Evolutionary conservation across 345 rosid species (phyloP), one percentile per base, ranked within the genome.

Genomic region (Pistacia atlantica): DNA sequence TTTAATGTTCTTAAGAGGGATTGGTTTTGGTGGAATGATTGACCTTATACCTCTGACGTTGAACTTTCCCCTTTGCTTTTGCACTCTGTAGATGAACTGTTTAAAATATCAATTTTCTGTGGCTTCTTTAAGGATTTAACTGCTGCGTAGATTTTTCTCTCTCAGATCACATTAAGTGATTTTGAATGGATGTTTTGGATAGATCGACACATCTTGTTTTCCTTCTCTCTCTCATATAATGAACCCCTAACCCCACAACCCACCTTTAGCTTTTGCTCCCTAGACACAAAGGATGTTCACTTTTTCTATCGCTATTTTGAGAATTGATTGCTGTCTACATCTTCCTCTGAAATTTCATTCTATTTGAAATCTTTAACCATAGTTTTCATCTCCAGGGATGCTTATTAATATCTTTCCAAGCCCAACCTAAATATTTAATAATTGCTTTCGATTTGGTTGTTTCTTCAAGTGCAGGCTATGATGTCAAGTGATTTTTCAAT

Each of bases 401-500:
- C 35, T 60, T 35, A 11, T 80, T 65, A 35, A 68, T 45, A 9
- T 17, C 37, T 31, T 31, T 62, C 22, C 8, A 48, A 42, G 20
- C 71, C 71, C 12, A 31, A 60, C 20, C 28, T 76, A 65, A 56
- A 56, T 63, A 1, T 68, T 51, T 75, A 20, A 35, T 9, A 49
- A 56, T 12, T 75, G 57, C 58, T 14, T 37, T 75, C 77, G 63
- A 64, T 66, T 62, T 42, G 66, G 63, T 81, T 22, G 25, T 54
- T 28, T 54, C 37, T 70, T 25, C 75, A 18, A 48, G 71, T 77
- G 66, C 90, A 95, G 99, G 99, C 99, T 37, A 98, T 87, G 65
- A 93, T 95, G 99, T 89, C 98, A 62, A 91, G 96, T 83, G 99
- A 95, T 87, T 93, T 89, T 83, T 78, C 99, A 22, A 95, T 95